Percentiles rank a stretch among this genome's conserved stretches.
Conservation (phyloP, 2,329 filamentous ascomycete species). For the Diplodia intermedia region DNA sequence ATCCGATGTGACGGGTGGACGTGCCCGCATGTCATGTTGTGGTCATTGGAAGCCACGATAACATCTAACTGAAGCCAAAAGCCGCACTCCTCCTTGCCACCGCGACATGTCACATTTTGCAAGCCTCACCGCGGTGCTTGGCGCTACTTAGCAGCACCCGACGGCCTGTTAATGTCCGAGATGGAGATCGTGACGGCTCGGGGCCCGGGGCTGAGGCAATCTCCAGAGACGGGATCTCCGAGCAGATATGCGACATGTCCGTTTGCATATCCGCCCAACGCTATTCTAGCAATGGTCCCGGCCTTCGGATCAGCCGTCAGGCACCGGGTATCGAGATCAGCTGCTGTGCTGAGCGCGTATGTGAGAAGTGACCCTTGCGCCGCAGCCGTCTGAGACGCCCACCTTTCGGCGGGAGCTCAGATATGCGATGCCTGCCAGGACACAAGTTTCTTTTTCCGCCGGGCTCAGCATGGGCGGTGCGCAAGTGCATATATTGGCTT, state of each 20-base stretch:
- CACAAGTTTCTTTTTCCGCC: background rate
- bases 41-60: constrained; percentile 11
- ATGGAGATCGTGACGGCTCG: background rate
- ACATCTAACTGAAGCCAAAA: background rate
- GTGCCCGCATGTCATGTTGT: background rate
- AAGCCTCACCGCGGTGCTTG: background rate
- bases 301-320: constrained; percentile 2
- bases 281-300: background rate
- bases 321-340: background rate
- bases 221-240: background rate
- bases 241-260: constrained; percentile 21
- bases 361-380: constrained; percentile 24
- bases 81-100: background rate
- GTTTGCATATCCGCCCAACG: constrained; percentile 7
- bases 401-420: background rate
- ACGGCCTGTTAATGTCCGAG: background rate
- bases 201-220: background rate
- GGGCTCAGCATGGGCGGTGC: background rate
- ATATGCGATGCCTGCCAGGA: background rate
- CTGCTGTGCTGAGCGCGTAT: background rate
- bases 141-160: background rate
- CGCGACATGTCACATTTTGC: background rate
- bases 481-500: background rate
- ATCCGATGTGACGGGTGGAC: constrained; percentile 4
- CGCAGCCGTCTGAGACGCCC: background rate